Base-by-base conservation (phyloP, 106 monocot genomes). In the Dendrobium nobile region DNA sequence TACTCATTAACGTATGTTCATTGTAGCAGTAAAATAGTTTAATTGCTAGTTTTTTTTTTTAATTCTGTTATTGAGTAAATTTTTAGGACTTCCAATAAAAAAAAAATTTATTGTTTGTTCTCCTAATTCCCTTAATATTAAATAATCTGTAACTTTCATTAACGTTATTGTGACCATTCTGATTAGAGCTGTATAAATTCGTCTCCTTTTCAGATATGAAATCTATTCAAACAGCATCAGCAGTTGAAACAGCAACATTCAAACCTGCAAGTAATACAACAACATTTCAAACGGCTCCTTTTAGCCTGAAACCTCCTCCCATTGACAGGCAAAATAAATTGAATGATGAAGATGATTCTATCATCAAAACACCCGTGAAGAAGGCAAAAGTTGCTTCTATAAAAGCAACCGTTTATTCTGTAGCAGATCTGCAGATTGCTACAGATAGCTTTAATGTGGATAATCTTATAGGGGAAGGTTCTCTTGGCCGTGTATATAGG, bases 401-500 rank as follows among this genome's bases (percentile, higher is more conserved):
- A 64, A 89, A 82, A 79, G 77, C 82, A 19, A 84, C 79, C 72
- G 28, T 77, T 4, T 92, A 86, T 88, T 89, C 92, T 9, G 89
- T 92, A 59, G 92, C 89, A 67, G 92, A 92, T 72, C 78, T 92
- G 64, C 92, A 92, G 76, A 75, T 92, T 73, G 92, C 92, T 73
- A 92, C 92, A 67, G 75, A 84, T 47, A 89, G 89, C 47, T 92
- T 92, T 64, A 92, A 80, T 55, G 58, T 84, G 10, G 89, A 92
- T 33, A 92, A 88, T 84, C 85, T 89, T 77, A 31, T 92, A 73
- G 92, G 87, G 28, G 89, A 92, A 79, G 92, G 89, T 0, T 84
- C 89, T 47, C 40, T 88, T 70, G 87, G 92, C 47, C 92, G 92
- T 67, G 89, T 89, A 75, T 92, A 86, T 72, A 82, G 81, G 67